A percentile compares a stretch with the other conserved stretches of the same genome.
phyloP scores from a whole-genome alignment of 306 rosid genomes.

The Ochetophila trinervis region DNA sequence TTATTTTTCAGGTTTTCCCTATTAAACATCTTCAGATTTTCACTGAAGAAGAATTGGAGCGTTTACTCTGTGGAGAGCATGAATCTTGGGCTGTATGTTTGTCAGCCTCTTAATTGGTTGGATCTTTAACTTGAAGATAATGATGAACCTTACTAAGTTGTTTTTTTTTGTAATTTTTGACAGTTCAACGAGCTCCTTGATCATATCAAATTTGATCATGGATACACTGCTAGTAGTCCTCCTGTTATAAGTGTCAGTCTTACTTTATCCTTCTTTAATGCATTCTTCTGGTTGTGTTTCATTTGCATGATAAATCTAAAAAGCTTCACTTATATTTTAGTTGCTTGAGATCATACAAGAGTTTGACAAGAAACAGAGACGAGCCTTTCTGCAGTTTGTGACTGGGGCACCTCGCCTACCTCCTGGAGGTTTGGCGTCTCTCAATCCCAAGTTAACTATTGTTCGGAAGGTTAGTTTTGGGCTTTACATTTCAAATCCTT shows the following conservation, averaged over 20 bases:
- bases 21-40: constrained; percentile 69
- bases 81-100: constrained; percentile 85
- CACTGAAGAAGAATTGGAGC: constrained; percentile 83
- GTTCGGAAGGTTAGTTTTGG: constrained; percentile 69
- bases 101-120: constrained; percentile 10
- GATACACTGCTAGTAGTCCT: constrained; percentile 95
- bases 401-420: constrained; percentile 98
- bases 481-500: neutral
- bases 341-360: constrained; percentile 79
- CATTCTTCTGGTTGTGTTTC: neutral
- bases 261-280: constrained; percentile 4
- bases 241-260: constrained; percentile 69
- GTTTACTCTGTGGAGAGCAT: constrained; percentile 77
- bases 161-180: constrained; percentile 13
- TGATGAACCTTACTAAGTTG: constrained; percentile 13
- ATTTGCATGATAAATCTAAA: constrained; percentile 2
- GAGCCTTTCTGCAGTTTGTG: constrained; percentile 96
- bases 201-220: constrained; percentile 91
- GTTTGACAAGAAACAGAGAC: constrained; percentile 55
- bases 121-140: neutral
- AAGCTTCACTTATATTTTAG: constrained; percentile 37
- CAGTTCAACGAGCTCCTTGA: constrained; percentile 83
- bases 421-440: constrained; percentile 95
- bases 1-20: constrained; percentile 66
- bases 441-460: constrained; percentile 88